Conservation (phyloP, 2,329 filamentous ascomycete genomes). For the Paracoccidioides brasiliensis region DNA sequence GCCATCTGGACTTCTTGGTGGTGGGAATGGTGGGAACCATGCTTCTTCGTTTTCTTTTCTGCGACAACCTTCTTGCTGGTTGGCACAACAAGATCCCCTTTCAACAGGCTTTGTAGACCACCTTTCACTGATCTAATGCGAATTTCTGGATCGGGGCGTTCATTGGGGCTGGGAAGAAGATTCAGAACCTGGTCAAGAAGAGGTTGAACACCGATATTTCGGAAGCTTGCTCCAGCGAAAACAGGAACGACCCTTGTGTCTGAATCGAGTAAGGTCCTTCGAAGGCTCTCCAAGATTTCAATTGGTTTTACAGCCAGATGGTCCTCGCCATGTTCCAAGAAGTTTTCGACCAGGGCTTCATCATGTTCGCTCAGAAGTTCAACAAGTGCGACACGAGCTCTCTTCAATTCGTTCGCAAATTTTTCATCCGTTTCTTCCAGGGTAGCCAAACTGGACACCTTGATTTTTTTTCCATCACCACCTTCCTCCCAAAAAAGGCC, state of each 20-base stretch:
- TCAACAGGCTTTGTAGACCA: conserved; percentile 39
- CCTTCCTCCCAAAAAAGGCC: conserved; percentile 61
- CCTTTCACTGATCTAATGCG: conserved; percentile 48
- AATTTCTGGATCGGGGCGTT: conserved; percentile 68
- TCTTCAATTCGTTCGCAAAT: conserved; percentile 54
- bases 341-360: conserved; percentile 71
- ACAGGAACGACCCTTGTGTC: conserved; percentile 63
- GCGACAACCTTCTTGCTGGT: conserved; percentile 20
- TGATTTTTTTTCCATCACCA: conserved; percentile 50
- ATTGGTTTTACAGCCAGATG: conserved; percentile 51
- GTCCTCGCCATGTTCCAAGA: conserved; percentile 64
- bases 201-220: conserved; percentile 87
- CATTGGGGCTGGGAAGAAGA: conserved; percentile 68
- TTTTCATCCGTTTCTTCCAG: conserved; percentile 36
- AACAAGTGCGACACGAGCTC: conserved; percentile 63
- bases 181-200: conserved; percentile 80
- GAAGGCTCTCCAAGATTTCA: conserved; percentile 59
- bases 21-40: conserved; percentile 27
- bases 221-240: conserved; percentile 83
- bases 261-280: conserved; percentile 56
- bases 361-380: conserved; percentile 83
- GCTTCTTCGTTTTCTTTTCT: conserved; percentile 32
- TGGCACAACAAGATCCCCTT: conserved; percentile 32
- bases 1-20: conserved; percentile 34
- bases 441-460: conserved; percentile 43